A percentile compares a stretch with the other conserved stretches of the same genome.
Conservation (phyloP, 2,329 filamentous ascomycete genomes). For the Phoma sp. region DNA sequence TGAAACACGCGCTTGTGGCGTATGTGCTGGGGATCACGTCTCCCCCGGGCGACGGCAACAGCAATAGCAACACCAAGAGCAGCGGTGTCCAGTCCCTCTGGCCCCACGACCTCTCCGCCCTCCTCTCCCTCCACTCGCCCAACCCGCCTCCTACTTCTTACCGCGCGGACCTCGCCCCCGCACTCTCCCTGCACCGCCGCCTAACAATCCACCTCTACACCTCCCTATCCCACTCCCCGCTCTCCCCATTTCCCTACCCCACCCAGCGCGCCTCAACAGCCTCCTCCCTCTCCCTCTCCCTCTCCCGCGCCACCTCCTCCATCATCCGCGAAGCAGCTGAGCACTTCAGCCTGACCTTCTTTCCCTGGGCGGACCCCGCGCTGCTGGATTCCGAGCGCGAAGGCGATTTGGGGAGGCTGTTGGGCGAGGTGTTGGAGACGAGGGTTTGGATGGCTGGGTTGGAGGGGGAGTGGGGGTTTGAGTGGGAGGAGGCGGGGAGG, state of each 20-base stretch:
- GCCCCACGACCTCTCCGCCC: constrained; percentile 28
- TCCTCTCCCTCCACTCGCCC: neutral
- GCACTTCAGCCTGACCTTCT: constrained; percentile 43
- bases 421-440: constrained; percentile 32
- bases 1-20: constrained; percentile 40
- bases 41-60: constrained; percentile 6
- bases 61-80: neutral
- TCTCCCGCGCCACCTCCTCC: constrained; percentile 17
- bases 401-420: constrained; percentile 33
- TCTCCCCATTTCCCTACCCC: constrained; percentile 1
- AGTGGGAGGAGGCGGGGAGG: constrained; percentile 34
- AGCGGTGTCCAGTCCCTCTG: constrained; percentile 29
- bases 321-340: constrained; percentile 43
- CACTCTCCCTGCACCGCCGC: constrained; percentile 35
- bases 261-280: constrained; percentile 1
- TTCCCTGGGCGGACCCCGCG: constrained; percentile 42
- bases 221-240: neutral
- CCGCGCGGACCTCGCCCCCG: constrained; percentile 8
- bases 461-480: constrained; percentile 30
- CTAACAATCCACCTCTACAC: constrained; percentile 36
- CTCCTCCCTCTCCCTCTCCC: constrained; percentile 4
- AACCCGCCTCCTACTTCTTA: neutral
- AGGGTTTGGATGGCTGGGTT: constrained; percentile 41
- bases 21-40: constrained; percentile 34
- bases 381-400: constrained; percentile 37